phyloP scores from a whole-genome alignment of 176 grass and related monocot species.

The Avena atlantica region DNA sequence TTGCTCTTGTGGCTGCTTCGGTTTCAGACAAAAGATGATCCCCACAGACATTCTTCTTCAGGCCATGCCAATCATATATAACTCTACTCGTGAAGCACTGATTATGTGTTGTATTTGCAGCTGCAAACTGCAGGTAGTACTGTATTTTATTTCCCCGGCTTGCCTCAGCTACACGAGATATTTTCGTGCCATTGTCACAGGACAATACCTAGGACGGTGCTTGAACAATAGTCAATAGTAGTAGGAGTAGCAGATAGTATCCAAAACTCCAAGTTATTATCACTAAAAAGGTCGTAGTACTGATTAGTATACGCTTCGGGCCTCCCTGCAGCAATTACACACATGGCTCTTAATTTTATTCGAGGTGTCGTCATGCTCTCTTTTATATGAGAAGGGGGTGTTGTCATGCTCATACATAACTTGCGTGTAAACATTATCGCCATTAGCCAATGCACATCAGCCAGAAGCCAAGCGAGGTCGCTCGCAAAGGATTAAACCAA shows the following conservation, averaged over 20 bases:
- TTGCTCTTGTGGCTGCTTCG: background rate
- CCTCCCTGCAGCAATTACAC: background rate
- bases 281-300: background rate
- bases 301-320: background rate
- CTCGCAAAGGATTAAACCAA: conserved; percentile 28
- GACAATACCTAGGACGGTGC: background rate
- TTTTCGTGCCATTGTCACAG: background rate
- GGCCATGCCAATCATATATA: background rate
- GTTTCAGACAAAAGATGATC: background rate
- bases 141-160: background rate
- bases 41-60: background rate
- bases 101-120: background rate
- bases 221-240: background rate
- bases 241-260: background rate
- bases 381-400: background rate
- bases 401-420: background rate
- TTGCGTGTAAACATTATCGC: conserved; percentile 47
- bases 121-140: background rate
- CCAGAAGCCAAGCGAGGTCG: conserved; percentile 28
- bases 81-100: background rate
- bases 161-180: background rate
- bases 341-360: background rate
- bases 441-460: conserved; percentile 24
- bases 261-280: background rate
- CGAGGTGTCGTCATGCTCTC: background rate